Conservation (phyloP, 2,329 filamentous ascomycete species). For the Ceratocystiopsis sp. region DNA sequence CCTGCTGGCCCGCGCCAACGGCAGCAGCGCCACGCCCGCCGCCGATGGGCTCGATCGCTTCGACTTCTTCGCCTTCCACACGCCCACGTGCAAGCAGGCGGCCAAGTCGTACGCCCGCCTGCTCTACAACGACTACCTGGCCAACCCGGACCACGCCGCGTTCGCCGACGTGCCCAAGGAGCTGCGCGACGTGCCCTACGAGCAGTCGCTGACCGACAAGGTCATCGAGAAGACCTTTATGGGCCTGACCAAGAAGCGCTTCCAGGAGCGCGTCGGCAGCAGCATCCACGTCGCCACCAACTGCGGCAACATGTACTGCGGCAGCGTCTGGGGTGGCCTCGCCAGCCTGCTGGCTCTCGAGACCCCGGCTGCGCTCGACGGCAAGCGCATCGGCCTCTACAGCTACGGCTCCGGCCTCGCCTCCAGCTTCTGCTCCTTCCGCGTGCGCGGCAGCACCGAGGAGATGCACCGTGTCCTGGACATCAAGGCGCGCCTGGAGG, state of each 20-base stretch:
- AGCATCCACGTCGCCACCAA: slow-evolving; percentile 60
- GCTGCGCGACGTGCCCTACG: slow-evolving; percentile 61
- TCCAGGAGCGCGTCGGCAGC: slow-evolving; percentile 59
- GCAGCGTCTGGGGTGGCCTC: slow-evolving; percentile 61
- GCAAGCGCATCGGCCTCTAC: slow-evolving; percentile 61
- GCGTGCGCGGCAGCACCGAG: slow-evolving; percentile 53
- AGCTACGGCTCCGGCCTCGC: slow-evolving; percentile 65
- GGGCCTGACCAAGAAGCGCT: slow-evolving; percentile 67
- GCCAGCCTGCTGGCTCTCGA: slow-evolving; percentile 51
- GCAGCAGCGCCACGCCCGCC: slow-evolving; percentile 26
- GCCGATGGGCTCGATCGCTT: slow-evolving; percentile 51
- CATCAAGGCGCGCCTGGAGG: slow-evolving; percentile 50
- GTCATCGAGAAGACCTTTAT: slow-evolving; percentile 77
- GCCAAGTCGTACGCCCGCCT: slow-evolving; percentile 72
- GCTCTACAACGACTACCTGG: slow-evolving; percentile 72
- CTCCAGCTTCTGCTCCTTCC: slow-evolving; percentile 56
- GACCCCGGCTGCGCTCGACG: slow-evolving; percentile 43
- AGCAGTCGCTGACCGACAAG: slow-evolving; percentile 66
- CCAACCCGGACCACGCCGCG: slow-evolving; percentile 45
- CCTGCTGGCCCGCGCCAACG: slow-evolving; percentile 21
- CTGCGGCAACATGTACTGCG: slow-evolving; percentile 54
- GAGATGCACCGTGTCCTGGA: slow-evolving; percentile 50
- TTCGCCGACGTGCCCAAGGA: slow-evolving; percentile 64
- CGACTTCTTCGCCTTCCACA: slow-evolving; percentile 70
- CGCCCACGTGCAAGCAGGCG: slow-evolving; percentile 75